Conservation (phyloP, 768 basidiomycete genomes). For the Suillus sp. region DNA sequence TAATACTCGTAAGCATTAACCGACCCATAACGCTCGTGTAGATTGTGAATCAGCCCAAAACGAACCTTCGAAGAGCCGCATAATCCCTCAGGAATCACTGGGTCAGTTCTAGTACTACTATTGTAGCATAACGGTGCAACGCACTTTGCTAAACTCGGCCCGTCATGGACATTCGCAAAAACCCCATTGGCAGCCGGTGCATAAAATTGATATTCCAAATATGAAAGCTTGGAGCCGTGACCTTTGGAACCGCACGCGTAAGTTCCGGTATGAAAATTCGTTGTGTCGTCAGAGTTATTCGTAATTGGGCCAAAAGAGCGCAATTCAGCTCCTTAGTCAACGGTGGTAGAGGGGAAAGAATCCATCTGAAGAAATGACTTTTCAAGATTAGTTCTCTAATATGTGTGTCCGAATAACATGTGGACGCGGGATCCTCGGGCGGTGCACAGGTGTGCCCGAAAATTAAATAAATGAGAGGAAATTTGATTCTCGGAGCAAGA, state of each 20-base stretch:
- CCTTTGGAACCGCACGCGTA: slow-evolving; percentile 2
- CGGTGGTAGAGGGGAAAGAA: slow-evolving; percentile 4
- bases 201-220: background rate
- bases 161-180: background rate
- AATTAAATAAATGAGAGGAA: background rate
- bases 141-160: background rate
- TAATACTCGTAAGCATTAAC: background rate
- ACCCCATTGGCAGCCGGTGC: background rate
- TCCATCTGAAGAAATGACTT: background rate
- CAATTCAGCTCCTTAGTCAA: background rate
- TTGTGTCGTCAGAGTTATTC: background rate
- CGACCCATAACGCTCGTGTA: background rate
- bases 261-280: slow-evolving; percentile 5
- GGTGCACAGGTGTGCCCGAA: background rate
- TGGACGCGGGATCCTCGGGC: slow-evolving; percentile 3
- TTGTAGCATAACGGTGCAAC: background rate
- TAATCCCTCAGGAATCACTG: background rate
- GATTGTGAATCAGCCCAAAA: background rate
- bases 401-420: background rate
- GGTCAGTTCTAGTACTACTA: background rate
- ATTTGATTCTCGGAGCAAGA: background rate
- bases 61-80: background rate
- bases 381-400: background rate
- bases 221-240: background rate
- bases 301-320: slow-evolving; percentile 2